Base-by-base conservation (phyloP, 1,139 yeast species). In the Suhomyces maxii region DNA sequence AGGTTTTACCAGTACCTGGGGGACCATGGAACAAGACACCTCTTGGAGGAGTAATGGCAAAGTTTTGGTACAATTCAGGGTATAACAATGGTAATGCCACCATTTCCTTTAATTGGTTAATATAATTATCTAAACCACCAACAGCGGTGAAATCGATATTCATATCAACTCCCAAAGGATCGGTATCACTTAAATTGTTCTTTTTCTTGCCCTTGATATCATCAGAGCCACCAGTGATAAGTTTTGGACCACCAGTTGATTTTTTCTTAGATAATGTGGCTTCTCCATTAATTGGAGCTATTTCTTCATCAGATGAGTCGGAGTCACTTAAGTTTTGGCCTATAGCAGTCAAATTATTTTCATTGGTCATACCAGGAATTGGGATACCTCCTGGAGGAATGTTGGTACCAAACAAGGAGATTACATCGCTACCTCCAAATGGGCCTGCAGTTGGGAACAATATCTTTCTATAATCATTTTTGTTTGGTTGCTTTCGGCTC, bases 21-120 rank as follows among this genome's bases (percentile, higher is more conserved):
- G 99, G 99, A 36, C 99, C 99, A 67, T 95, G 99, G 69, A 95
- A 95, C 46, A 95, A 69, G 1, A 95, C 99, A 52, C 99, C 99
- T 55, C 99, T 76, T 12, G 99, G 99, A 2, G 99, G 99, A 0
- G 97, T 89, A 33, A 93, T 90, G 45, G 83, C 85, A 62, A 95
- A 95, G 60, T 85, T 84, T 57, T 89, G 89, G 61, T 91, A 95
- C 14, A 95, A 79, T 63, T 95, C 99, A 1, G 99, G 99, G 56
- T 95, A 95, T 47, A 91, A 69, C 51, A 95, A 71, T 0, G 99
- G 99, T 48, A 95, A 71, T 0, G 96, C 90, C 9, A 95, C 96
- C 99, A 95, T 95, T 67, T 95, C 99, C 60, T 95, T 93, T 53
- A 95, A 76, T 64, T 93, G 97, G 59, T 86, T 83, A 55, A 95